These are phyloP conservation scores for Fonsecaea pedrosoi DNA, from an alignment of 2,329 filamentous ascomycete species.

Conservation along the genomic window DNA sequence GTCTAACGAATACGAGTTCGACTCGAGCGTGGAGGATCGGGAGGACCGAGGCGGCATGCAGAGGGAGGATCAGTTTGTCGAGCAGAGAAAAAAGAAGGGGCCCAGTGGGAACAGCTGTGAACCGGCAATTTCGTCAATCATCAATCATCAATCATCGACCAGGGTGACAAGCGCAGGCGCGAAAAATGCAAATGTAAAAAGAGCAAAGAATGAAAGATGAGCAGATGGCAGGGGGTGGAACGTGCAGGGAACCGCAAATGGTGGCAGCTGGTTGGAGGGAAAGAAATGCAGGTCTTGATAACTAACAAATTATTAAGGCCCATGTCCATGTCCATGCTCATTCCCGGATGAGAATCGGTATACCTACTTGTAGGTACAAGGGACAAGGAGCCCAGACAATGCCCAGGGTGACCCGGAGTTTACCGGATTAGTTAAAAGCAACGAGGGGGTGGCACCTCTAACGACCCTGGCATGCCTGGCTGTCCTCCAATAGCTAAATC, in stretches of 20 bases:
- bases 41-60: background rate
- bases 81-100: background rate
- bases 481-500: background rate
- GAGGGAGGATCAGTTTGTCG: background rate
- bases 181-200: background rate
- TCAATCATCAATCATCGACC: background rate
- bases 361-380: background rate
- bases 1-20: background rate
- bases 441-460: background rate
- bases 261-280: slow-evolving; percentile 16
- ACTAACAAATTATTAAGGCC: slow-evolving; percentile 18
- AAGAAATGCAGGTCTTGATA: background rate
- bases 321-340: background rate
- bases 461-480: background rate
- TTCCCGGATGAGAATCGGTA: background rate
- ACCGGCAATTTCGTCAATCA: background rate
- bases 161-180: slow-evolving; percentile 11
- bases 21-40: background rate
- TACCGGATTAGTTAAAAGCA: slow-evolving; percentile 4
- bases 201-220: background rate
- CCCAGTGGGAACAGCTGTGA: background rate
- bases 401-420: slow-evolving; percentile 8
- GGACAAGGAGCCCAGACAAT: background rate
- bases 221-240: background rate
- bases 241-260: slow-evolving; percentile 16